phyloP scores from a whole-genome alignment of 495 filamentous ascomycete genomes.

The Zalerion maritima region DNA sequence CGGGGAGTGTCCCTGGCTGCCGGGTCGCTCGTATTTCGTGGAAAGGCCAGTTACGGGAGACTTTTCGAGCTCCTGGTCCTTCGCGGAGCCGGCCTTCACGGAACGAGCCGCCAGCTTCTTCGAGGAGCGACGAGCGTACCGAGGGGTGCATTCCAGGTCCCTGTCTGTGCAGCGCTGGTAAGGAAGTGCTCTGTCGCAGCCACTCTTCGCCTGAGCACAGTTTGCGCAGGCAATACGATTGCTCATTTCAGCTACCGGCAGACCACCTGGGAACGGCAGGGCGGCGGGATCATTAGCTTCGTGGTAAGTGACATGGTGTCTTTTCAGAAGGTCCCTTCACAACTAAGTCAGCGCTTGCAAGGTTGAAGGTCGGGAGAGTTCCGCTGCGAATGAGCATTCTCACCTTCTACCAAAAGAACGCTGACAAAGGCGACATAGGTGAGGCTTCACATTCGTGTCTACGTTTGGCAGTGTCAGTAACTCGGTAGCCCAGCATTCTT shows the following conservation, averaged over 20 bases:
- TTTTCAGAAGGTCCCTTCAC: constrained; percentile 34
- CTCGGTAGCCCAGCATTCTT: neutral
- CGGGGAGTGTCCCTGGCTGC: too few relatives aligned
- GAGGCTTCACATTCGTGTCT: constrained; percentile 37
- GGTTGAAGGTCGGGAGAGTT: too few relatives aligned
- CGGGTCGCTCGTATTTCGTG: constrained; percentile 11
- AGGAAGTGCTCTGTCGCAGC: constrained; percentile 37
- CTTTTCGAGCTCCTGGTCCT: too few relatives aligned
- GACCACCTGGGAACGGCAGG: constrained; percentile 1
- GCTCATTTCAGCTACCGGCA: neutral
- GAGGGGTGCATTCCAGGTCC: constrained; percentile 25
- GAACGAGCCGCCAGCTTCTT: too few relatives aligned
- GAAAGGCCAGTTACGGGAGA: too few relatives aligned
- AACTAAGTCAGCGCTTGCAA: too few relatives aligned
- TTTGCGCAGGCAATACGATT: constrained; percentile 23
- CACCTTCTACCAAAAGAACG: constrained; percentile 33
- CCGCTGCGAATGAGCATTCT: too few relatives aligned
- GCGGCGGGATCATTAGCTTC: constrained; percentile 9
- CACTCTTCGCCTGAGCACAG: constrained; percentile 30
- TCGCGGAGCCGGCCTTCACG: too few relatives aligned
- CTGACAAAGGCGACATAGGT: constrained; percentile 32
- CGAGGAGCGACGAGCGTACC: constrained; percentile 25
- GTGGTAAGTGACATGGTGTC: constrained; percentile 22
- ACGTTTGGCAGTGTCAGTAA: constrained; percentile 1
- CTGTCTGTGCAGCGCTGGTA: constrained; percentile 28